Base-by-base conservation (phyloP, 352 stramenopile species). In the Pythium biforme region DNA sequence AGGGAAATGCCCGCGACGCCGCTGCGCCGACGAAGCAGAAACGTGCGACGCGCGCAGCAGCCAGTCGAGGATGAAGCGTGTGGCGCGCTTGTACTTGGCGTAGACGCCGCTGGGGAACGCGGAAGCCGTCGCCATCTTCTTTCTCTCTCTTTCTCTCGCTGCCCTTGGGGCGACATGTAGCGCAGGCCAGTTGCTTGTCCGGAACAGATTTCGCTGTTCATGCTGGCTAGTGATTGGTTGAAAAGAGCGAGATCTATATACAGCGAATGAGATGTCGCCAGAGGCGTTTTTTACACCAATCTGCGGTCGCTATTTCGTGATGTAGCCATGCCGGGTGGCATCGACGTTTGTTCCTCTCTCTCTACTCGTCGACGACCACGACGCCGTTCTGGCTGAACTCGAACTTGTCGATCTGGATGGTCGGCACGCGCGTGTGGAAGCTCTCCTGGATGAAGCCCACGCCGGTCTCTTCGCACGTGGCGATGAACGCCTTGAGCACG, bases 371-470 rank as follows among this genome's bases (percentile, higher is more conserved):
- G 8, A 64, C 48, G 17, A 64, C 19, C 2, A 57, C 48, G 34
- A 64, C 43, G 34, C 48, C 58, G 15, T 17, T 55, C 47, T 64
- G 33, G 47, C 58, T 58, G 39, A 64, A 64, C 58, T 64, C 58
- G 27, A 57, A 64, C 26, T 51, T 50, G 34, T 58, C 48, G 58
- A 64, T 64, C 48, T 64, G 58, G 48, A 64, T 64, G 17, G 58
- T 56, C 6, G 58, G 48, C 58, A 53, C 47, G 25, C 58, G 58
- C 26, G 48, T 50, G 29, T 53, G 39, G 48, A 64, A 53, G 19
- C 58, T 64, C 39, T 64, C 58, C 11, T 57, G 11, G 37, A 51
- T 46, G 14, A 56, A 64, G 48, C 39, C 58, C 20, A 64, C 58
- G 27, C 48, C 47, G 12, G 58, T 64, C 47, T 64, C 58, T n/a